Evolutionary conservation across 441 rosid species (phyloP).

Genomic region (Jatropha podagrica): DNA sequence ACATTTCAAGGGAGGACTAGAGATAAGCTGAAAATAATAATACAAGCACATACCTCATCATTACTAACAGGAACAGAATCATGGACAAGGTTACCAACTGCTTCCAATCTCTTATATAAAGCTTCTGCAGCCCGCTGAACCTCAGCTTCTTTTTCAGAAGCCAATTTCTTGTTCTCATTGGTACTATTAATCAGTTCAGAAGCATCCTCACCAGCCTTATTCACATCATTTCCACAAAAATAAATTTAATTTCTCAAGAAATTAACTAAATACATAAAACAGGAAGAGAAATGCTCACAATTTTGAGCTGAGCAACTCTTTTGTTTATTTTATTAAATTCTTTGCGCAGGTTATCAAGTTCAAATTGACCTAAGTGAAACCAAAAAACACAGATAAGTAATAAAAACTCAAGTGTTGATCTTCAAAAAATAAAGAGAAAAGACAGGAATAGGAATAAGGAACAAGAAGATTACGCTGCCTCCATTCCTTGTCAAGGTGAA

Average conservation of each 20-base stretch:
- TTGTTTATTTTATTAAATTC: constrained; percentile 78
- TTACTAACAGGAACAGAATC: constrained; percentile 72
- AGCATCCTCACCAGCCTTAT: constrained; percentile 56
- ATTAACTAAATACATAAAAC: background rate
- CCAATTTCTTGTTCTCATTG: constrained; percentile 48
- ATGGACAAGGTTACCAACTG: constrained; percentile 79
- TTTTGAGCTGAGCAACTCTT: constrained; percentile 66
- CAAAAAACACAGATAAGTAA: background rate
- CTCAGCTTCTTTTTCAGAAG: constrained; percentile 58
- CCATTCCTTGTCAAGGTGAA: constrained; percentile 72
- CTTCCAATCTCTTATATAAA: constrained; percentile 57
- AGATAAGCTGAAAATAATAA: background rate
- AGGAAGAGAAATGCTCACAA: constrained; percentile 43
- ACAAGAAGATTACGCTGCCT: constrained; percentile 51
- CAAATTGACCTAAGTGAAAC: constrained; percentile 55
- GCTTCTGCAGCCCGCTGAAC: constrained; percentile 56
- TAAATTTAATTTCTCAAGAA: background rate
- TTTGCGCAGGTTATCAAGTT: constrained; percentile 62
- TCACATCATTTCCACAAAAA: background rate
- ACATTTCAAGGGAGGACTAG: background rate
- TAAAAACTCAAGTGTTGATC: background rate
- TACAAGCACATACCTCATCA: constrained; percentile 58
- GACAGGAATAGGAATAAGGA: background rate
- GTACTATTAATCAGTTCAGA: constrained; percentile 55
- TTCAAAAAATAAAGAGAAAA: background rate